These are phyloP conservation scores for Vanrija pseudolonga DNA, from an alignment of 1,284 basidiomycete genomes.

Conservation along the genomic window DNA sequence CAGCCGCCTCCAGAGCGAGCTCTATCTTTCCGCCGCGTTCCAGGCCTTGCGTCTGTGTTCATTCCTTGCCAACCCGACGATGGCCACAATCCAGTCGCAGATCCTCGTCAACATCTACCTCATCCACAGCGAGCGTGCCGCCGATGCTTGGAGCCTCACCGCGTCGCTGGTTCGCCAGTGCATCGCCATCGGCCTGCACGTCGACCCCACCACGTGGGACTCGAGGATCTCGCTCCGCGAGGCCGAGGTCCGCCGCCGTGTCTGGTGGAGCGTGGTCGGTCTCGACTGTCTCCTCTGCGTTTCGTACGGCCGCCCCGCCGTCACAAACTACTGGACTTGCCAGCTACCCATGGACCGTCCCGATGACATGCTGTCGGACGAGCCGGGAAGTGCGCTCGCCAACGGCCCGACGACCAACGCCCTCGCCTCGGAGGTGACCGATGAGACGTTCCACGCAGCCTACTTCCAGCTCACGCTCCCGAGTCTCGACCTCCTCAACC, in stretches of 20 bases:
- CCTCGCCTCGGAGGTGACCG: conserved; percentile 33
- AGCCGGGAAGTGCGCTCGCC: conserved; percentile 33
- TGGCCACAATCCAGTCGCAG: conserved; percentile 42
- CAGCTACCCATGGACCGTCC: conserved; percentile 43
- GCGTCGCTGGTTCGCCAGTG: conserved; percentile 44
- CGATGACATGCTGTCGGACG: conserved; percentile 40
- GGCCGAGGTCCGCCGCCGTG: conserved; percentile 42
- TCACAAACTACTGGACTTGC: conserved; percentile 46
- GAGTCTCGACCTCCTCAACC: conserved; percentile 43
- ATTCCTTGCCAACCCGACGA: conserved; percentile 45
- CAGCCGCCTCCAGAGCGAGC: conserved; percentile 46
- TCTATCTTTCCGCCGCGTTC: conserved; percentile 48
- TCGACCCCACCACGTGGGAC: conserved; percentile 43
- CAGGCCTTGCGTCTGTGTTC: conserved; percentile 49
- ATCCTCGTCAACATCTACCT: conserved; percentile 46
- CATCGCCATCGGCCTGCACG: conserved; percentile 46
- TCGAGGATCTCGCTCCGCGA: conserved; percentile 41
- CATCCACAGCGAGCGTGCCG: conserved; percentile 43
- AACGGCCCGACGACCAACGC: conserved; percentile 28
- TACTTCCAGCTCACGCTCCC: conserved; percentile 48
- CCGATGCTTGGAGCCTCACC: conserved; percentile 44
- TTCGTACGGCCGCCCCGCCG: conserved; percentile 44
- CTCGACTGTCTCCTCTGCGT: conserved; percentile 45
- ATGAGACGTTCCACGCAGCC: conserved; percentile 45
- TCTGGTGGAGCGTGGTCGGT: conserved; percentile 49